Conservation (phyloP, 192 early-diverging fungal genomes). For the Coemansia sp. region DNA sequence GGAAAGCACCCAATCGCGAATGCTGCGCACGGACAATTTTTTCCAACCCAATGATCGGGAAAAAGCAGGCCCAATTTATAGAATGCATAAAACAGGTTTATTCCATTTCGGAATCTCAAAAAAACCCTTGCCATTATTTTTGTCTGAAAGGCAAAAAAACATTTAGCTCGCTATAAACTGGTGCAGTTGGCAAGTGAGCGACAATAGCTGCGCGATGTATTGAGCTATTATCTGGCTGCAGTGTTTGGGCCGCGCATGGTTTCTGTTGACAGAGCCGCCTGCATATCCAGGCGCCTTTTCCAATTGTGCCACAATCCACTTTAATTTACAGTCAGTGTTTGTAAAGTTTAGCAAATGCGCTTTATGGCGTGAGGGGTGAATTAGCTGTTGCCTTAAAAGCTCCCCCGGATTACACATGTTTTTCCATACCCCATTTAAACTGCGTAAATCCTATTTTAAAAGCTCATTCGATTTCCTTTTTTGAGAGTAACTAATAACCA, state of each 20-base stretch:
- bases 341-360: background rate
- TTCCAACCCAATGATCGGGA: background rate
- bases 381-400: too few species aligned
- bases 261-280: constrained; percentile 2
- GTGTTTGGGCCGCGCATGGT: constrained; percentile 1
- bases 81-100: background rate
- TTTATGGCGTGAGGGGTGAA: background rate
- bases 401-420: too few species aligned
- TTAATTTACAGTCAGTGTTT: background rate
- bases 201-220: constrained; percentile 2
- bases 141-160: background rate
- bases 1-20: background rate
- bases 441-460: too few species aligned
- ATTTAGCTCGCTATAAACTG: background rate
- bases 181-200: background rate
- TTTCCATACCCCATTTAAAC: too few species aligned
- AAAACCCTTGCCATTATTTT: background rate
- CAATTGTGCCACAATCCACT: constrained; percentile 5
- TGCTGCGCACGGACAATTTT: background rate
- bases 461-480: constrained; percentile 4
- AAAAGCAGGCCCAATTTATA: background rate
- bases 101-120: background rate
- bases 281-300: constrained; percentile 1
- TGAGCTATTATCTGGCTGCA: constrained; percentile 6
- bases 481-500: background rate